Percentiles rank a stretch among this genome's conserved stretches.
Evolutionary conservation across 2,329 filamentous ascomycete species (phyloP).

Genomic region (Ustulina deusta): DNA sequence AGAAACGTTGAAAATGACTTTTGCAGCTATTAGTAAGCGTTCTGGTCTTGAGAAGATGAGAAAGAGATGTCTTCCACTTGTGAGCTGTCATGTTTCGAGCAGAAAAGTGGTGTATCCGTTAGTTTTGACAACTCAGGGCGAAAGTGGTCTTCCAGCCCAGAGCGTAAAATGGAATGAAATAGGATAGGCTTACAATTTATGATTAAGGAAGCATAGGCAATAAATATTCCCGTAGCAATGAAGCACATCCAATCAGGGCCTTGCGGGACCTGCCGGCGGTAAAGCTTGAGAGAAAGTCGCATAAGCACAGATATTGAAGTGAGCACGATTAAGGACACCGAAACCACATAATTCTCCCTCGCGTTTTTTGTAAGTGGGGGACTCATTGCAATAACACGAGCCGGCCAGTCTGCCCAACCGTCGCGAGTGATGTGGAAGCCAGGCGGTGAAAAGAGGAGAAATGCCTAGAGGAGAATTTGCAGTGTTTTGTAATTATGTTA

Average conservation of each 20-base stretch:
- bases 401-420: neutral
- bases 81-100: neutral
- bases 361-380: conserved; percentile 14
- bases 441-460: neutral
- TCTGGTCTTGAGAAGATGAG: neutral
- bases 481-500: neutral
- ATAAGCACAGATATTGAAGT: conserved; percentile 16
- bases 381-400: conserved; percentile 8
- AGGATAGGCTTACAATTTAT: conserved; percentile 19
- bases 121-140: neutral
- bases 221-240: conserved; percentile 13
- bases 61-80: neutral
- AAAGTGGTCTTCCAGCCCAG: neutral
- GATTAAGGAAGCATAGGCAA: conserved; percentile 1
- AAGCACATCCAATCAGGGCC: conserved; percentile 27
- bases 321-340: conserved; percentile 6
- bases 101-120: too few species aligned
- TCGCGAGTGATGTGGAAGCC: neutral
- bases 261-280: conserved; percentile 6
- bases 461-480: neutral
- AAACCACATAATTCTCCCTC: conserved; percentile 14
- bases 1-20: conserved; percentile 27
- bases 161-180: neutral
- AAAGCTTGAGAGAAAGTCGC: conserved; percentile 17
- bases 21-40: neutral